phyloP scores from a whole-genome alignment of 169 alveolate species.

The Plasmodium billcollinsi region DNA sequence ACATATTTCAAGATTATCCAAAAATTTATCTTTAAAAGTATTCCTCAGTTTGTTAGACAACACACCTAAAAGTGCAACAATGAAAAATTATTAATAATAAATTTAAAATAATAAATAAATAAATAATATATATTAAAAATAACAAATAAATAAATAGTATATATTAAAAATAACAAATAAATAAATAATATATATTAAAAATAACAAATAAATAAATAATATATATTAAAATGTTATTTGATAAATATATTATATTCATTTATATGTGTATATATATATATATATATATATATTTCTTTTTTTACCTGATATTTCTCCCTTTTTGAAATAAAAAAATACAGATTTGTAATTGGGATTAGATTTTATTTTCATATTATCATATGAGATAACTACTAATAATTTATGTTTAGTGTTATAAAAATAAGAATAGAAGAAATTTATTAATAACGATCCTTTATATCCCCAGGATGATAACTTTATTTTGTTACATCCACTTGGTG shows the following conservation, averaged over 20 bases:
- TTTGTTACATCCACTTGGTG: background rate
- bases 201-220: background rate
- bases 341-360: slow-evolving; percentile 9
- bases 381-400: slow-evolving; percentile 46
- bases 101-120: too few relatives aligned
- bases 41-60: slow-evolving; percentile 46
- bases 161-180: too few relatives aligned
- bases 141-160: too few relatives aligned
- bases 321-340: slow-evolving; percentile 16
- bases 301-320: slow-evolving; percentile 45
- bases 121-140: too few relatives aligned
- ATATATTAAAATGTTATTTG: background rate
- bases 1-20: slow-evolving; percentile 32
- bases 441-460: slow-evolving; percentile 35
- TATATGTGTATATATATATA: background rate
- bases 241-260: too few relatives aligned
- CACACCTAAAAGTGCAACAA: slow-evolving; percentile 25
- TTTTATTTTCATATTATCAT: slow-evolving; percentile 30
- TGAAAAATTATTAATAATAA: slow-evolving; percentile 17
- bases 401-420: slow-evolving; percentile 56
- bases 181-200: too few relatives aligned
- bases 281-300: background rate
- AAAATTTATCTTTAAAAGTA: slow-evolving; percentile 32
- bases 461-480: slow-evolving; percentile 39
- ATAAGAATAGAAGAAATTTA: slow-evolving; percentile 55